A percentile compares a stretch with the other conserved stretches of the same genome.
Conservation (phyloP, 1,284 basidiomycete genomes). For the Lignosus rhinocerotis region DNA sequence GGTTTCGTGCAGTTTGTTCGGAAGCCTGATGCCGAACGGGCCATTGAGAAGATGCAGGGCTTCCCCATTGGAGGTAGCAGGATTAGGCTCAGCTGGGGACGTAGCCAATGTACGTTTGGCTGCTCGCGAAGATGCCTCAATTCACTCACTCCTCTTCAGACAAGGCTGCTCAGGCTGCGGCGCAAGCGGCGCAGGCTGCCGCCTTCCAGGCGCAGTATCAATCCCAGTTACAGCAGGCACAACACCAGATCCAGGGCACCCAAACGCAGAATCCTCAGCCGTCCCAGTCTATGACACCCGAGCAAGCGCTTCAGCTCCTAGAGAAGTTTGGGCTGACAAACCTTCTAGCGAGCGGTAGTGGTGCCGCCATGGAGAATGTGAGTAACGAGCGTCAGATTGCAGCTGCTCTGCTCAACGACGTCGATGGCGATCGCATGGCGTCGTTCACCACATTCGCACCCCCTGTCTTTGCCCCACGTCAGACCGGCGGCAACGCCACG, state of each 20-base stretch:
- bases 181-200: conserved; percentile 76
- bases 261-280: conserved; percentile 13
- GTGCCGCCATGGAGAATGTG: conserved; percentile 18
- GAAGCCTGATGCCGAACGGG: conserved; percentile 88
- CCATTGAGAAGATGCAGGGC: conserved; percentile 95
- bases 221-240: conserved; percentile 34
- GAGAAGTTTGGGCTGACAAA: conserved; percentile 58
- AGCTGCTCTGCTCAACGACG: conserved; percentile 27
- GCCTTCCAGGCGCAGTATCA: conserved; percentile 57
- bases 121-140: too few relatives aligned
- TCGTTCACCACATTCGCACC: conserved; percentile 26
- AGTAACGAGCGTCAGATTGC: conserved; percentile 23
- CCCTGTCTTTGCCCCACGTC: conserved; percentile 23
- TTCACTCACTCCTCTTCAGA: conserved; percentile 42
- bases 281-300: conserved; percentile 48
- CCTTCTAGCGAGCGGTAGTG: conserved; percentile 35
- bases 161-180: conserved; percentile 85
- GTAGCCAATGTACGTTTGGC: conserved; percentile 75
- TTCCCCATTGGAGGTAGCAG: conserved; percentile 90
- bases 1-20: conserved; percentile 94
- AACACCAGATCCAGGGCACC: conserved; percentile 2
- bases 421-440: conserved; percentile 27
- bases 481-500: conserved; percentile 12
- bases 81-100: conserved; percentile 91
- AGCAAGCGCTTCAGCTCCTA: conserved; percentile 68